phyloP scores from a whole-genome alignment of 345 rosid species.

The Syzygium aqueum region DNA sequence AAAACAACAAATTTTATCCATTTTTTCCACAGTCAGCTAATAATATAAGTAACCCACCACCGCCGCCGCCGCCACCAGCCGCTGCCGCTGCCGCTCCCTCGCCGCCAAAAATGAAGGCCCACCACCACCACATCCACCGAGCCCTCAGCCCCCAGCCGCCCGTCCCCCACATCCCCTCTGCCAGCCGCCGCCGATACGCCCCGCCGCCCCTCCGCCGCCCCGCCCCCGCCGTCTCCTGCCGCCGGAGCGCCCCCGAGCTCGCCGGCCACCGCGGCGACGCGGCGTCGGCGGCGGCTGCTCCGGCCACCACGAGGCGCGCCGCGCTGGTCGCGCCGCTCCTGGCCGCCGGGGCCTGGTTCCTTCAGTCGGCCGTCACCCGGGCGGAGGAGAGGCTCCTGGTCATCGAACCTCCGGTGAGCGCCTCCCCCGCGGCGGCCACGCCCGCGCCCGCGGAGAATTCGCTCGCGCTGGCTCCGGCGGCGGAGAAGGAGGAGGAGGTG shows the following conservation, averaged over 20 bases:
- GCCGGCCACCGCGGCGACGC: not conserved
- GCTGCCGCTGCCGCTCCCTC: not conserved
- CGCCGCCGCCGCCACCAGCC: not conserved
- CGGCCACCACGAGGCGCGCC: conserved; percentile 19
- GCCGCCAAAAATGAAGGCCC: not conserved
- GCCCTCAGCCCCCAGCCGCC: not conserved
- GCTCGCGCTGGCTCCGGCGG: conserved; percentile 6
- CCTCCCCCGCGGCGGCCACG: not conserved
- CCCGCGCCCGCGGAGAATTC: not conserved
- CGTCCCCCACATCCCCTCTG: not conserved
- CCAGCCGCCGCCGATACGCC: not conserved
- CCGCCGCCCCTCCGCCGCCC: not conserved
- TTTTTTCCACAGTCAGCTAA: not conserved
- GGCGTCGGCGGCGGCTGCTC: not conserved
- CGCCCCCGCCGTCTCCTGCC: conserved; percentile 3
- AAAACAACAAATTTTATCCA: not conserved
- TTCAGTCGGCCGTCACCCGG: not conserved
- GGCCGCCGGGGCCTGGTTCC: conserved; percentile 13
- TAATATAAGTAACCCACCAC: not conserved
- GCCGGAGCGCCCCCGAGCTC: not conserved
- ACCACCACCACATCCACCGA: not conserved
- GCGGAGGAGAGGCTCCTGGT: conserved; percentile 7
- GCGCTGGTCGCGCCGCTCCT: conserved; percentile 38
- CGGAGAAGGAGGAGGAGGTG: conserved; percentile 19
- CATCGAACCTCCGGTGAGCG: not conserved